Evolutionary conservation across 169 alveolate genomes (phyloP), one percentile per base, ranked within the genome.

Genomic region (Babesia bigemina): DNA sequence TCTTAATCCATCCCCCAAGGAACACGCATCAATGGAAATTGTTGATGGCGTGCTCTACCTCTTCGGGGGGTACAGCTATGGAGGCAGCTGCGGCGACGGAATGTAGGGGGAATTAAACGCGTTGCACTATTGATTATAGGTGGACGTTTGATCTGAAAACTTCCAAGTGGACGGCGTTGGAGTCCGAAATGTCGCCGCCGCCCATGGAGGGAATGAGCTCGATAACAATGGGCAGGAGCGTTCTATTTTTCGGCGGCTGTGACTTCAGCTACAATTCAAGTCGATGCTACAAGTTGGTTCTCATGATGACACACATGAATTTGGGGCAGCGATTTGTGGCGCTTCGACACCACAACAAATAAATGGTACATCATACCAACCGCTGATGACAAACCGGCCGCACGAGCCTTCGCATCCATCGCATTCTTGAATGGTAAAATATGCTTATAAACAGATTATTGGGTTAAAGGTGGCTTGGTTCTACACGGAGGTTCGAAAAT

Each of bases 1-100:
- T 9, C 29, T 81, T 4, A 81, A 81, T 59, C 88, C 88, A 22
- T 63, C 88, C 14, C 88, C 88, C 29, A 81, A 76, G 78, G 88
- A 81, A 24, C 65, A 28, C 26, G 67, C 88, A 11, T 53, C 88
- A 24, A 21, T 81, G 72, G 62, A 60, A 24, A 9, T 55, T 45
- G 85, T 81, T 26, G 88, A 81, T 17, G 55, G 53, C n/a, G 72
- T 28, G 69, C 57, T 81, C 39, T 72, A 81, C 49, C 70, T 81
- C 48, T 72, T 49, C 58, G 88, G 88, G 42, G 88, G 88, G 29
- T 72, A 81, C 63, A 66, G 70, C 4, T 81, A 81, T 48, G 79
- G 84, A n/a, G 86, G 83, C 59, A 72, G 63, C 71, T 50, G 81
- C 70, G 42, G 29, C 65, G 86, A 78, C 52, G 86, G 81, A 50